Percentiles rank a stretch among this genome's conserved stretches.
Evolutionary conservation across 2,329 filamentous ascomycete species (phyloP).

Genomic region (Talaromyces sp.): DNA sequence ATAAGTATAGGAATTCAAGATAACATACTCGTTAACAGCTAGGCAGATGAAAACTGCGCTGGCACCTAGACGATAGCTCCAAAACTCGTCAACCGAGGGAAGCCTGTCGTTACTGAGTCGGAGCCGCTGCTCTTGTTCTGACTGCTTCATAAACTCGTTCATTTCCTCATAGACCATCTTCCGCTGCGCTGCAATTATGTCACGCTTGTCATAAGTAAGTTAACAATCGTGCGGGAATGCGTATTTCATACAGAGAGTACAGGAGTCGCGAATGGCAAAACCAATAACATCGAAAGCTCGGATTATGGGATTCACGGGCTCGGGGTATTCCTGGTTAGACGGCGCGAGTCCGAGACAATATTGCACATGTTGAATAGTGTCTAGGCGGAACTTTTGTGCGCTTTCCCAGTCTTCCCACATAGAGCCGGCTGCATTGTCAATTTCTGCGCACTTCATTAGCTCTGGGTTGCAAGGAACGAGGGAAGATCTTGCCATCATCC

Average conservation of each 20-base stretch:
- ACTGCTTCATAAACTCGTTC: constrained; percentile 5
- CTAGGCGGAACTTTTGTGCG: constrained; percentile 3
- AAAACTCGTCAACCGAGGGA: background rate
- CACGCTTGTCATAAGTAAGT: background rate
- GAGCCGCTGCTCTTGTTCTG: background rate
- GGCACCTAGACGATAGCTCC: constrained; percentile 1
- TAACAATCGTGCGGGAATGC: background rate
- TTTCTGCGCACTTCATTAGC: background rate
- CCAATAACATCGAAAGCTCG: background rate
- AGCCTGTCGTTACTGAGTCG: background rate
- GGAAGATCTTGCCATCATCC: too few species aligned
- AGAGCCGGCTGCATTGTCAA: constrained; percentile 2
- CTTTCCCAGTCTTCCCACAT: constrained; percentile 5
- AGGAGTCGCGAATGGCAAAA: background rate
- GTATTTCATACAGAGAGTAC: background rate
- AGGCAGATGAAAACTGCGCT: constrained; percentile 7
- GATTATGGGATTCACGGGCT: background rate
- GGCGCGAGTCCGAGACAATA: background rate
- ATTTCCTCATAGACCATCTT: constrained; percentile 6
- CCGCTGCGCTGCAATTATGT: background rate
- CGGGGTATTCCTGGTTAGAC: background rate
- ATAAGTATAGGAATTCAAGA: background rate
- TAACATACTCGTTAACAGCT: constrained; percentile 4
- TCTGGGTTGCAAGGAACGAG: background rate
- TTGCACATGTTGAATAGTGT: constrained; percentile 6